phyloP scores from a whole-genome alignment of 768 basidiomycete species.

The Mycena belliarum region DNA sequence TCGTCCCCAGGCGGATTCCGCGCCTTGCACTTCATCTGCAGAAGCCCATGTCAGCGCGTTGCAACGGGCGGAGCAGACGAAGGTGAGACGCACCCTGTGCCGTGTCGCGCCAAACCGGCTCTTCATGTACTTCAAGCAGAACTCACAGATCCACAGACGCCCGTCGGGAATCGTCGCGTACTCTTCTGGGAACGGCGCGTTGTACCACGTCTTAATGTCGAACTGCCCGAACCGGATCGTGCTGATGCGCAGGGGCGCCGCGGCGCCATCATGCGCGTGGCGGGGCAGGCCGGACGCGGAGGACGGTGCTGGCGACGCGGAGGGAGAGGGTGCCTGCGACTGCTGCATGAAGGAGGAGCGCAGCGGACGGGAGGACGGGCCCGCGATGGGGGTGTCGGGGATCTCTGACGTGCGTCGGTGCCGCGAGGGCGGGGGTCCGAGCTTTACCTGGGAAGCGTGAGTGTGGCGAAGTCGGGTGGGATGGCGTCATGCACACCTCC shows the following conservation, averaged over 20 bases:
- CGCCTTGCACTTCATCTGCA: slow-evolving; percentile 90
- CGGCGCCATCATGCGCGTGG: slow-evolving; percentile 29
- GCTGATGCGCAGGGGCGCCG: slow-evolving; percentile 63
- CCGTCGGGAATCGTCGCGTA: slow-evolving; percentile 92
- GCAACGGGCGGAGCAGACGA: slow-evolving; percentile 27
- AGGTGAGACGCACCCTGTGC: slow-evolving; percentile 70
- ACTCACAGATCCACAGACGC: slow-evolving; percentile 94
- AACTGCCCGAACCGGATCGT: slow-evolving; percentile 87
- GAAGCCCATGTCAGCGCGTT: background rate
- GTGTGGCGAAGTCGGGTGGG: slow-evolving; percentile 6
- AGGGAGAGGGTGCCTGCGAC: slow-evolving; percentile 34
- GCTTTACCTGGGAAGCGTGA: slow-evolving; percentile 32
- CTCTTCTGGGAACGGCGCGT: slow-evolving; percentile 98
- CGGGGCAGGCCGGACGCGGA: slow-evolving; percentile 32
- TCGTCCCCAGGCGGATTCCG: slow-evolving; percentile 97
- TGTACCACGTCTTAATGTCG: slow-evolving; percentile 98
- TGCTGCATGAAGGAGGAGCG: slow-evolving; percentile 57
- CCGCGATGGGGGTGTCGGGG: slow-evolving; percentile 32
- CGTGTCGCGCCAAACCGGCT: slow-evolving; percentile 82
- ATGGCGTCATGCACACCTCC: slow-evolving; percentile 56
- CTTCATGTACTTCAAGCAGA: slow-evolving; percentile 98
- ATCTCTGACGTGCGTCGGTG: slow-evolving; percentile 28
- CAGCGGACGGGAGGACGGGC: slow-evolving; percentile 61
- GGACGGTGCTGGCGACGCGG: slow-evolving; percentile 41
- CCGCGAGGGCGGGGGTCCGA: slow-evolving; percentile 42